Base-by-base conservation (phyloP, 2,329 filamentous ascomycete genomes). In the Pseudogymnoascus sp. region DNA sequence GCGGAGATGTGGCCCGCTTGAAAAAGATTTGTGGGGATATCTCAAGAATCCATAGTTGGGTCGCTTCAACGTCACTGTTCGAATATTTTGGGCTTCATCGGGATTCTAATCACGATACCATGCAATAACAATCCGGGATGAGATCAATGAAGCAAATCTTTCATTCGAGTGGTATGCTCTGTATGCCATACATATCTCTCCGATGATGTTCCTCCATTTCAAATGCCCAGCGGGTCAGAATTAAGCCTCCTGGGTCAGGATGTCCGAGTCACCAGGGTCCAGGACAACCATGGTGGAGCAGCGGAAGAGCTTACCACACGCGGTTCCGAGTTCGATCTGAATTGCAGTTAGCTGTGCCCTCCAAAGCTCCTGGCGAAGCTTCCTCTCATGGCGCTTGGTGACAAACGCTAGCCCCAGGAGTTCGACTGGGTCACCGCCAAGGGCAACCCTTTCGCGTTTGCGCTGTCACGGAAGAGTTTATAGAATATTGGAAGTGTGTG, bases 241-340 rank as follows among this genome's bases (percentile, higher is more conserved):
- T 17, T 55, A 55, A 75, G 82, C 78, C 78, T 87, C 86, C 79
- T 91, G 87, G 80, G 82, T 88, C 73, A 99, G 85, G 80, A 99
- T 99, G 80, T 99, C 94, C 71, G 91, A 96, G 87, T 97, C 90
- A 87, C 93, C 94, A 77, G 92, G 92, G 80, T 99, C 94, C 71
- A 97, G 83, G 76, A 97, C 89, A 72, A 92, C 88, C 90, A 99
- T 95, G 80, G 92, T 96, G 71, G 91, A 93, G 87, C 91, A 96
- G 73, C 92, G 87, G 89, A 96, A 99, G 77, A 99, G 89, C 85
- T 97, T 97, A 84, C 94, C 94, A 82, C 92, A 97, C 72, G 92
- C 92, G 76, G 92, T 97, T 75, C 94, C 94, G 71, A 99, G 86
- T 83, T 97, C 94, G 77, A 97, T 97, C 92, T 97, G 78, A 78